Base-by-base conservation (phyloP, 495 filamentous ascomycete species). In the Lepidopterella palustris region DNA sequence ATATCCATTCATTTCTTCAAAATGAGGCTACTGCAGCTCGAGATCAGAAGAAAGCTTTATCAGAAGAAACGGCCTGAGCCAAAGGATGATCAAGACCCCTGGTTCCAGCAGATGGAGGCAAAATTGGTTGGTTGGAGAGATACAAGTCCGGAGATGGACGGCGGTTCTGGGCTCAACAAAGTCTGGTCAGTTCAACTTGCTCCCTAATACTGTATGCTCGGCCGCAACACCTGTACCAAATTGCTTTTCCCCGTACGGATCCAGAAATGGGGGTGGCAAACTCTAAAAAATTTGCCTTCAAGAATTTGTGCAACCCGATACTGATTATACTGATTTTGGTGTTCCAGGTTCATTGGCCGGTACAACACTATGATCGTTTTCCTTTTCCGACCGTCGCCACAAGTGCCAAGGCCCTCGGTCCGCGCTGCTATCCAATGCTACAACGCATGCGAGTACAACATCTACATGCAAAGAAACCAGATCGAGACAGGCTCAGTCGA, bases 1-100 rank as follows among this genome's bases (percentile, higher is more conserved):
- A 84, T 95, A 20, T 84, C 88, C 8, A 90, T 96, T 58, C 92
- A 97, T 71, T 95, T 93, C 63, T 90, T 89, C 73, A 87, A 87
- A 67, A 96, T 97, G 92, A 82, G 89, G 55, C 72, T 93, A 28
- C 73, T 93, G 5, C 92, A 96, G 69, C 80, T 90, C 11, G 92
- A 97, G 72, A 91, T 92, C 45, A 78, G 92, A 45, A 81, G 89
- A 54, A 83, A 81, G 10, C 79, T 97, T 0, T 97, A 97, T 68
- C 81, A 90, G 56, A 87, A 85, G 64, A 90, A 88, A 71, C 78
- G 85, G 50, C 72, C 84, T 0, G 82, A 85, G 26, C 90, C 90
- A 1, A 80, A 78, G 28, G 79, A 86, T 69, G 89, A 95, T 61
- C 75, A 80, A 29, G 82, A 96, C 74, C 87, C 86, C 5, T 97